phyloP scores from a whole-genome alignment of 257 asterid genomes.

The Lantana camara region DNA sequence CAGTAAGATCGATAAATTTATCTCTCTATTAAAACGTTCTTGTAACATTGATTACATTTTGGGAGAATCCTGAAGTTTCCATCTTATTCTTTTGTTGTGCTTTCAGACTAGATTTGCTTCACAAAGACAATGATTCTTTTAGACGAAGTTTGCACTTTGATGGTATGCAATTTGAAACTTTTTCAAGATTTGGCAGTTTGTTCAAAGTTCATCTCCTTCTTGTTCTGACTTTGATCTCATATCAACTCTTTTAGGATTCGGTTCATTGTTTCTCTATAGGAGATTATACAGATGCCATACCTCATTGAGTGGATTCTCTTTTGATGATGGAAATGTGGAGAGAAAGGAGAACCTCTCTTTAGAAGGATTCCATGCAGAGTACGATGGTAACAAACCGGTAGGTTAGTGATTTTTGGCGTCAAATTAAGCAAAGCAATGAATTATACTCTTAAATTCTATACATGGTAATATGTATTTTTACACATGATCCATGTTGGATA shows the following conservation, averaged over 20 bases:
- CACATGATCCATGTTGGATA: conserved; percentile 15
- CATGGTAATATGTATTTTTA: conserved; percentile 11
- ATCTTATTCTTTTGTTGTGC: conserved; percentile 26
- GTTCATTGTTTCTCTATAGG: conserved; percentile 78
- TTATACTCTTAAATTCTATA: conserved; percentile 12
- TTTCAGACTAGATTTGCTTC: conserved; percentile 60
- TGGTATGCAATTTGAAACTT: conserved; percentile 48
- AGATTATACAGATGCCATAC: conserved; percentile 90
- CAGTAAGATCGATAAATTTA: conserved; percentile 54
- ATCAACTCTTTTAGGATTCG: conserved; percentile 64
- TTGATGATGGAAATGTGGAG: conserved; percentile 82
- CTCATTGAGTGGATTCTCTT: conserved; percentile 76
- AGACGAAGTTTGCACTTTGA: conserved; percentile 58
- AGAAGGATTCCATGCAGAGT: conserved; percentile 60
- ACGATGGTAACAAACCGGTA: conserved; percentile 88
- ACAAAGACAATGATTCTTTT: conserved; percentile 39
- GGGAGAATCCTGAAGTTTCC: conserved; percentile 25
- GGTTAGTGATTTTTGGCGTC: conserved; percentile 25
- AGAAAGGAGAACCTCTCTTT: conserved; percentile 61
- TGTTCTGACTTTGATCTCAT: conserved; percentile 33
- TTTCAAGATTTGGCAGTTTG: conserved; percentile 5
- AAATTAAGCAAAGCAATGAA: conserved; percentile 12
- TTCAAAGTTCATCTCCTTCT: conserved; percentile 22
- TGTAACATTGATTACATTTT: conserved; percentile 13
- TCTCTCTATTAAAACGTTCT: conserved; percentile 8